Base-by-base conservation (phyloP, 306 rosid genomes). In the Malus fusca region DNA sequence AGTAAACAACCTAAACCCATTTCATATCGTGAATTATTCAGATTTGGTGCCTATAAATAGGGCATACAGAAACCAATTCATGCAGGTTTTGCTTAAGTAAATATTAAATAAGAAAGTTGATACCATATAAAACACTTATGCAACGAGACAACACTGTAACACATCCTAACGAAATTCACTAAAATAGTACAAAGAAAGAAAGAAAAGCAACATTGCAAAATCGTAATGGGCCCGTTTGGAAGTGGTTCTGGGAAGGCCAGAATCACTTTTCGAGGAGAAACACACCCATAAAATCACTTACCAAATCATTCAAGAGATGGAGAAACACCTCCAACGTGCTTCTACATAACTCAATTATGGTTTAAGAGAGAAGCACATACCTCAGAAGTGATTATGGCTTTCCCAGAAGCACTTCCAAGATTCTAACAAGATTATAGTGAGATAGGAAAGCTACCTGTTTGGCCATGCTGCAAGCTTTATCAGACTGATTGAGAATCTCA, bases 401-500 rank as follows among this genome's bases (percentile, higher is more conserved):
- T 42, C 44, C 44, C 44, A 42, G 12, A 42, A 42, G 12, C 44
- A 42, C 44, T 42, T 10, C 12, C 44, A 42, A 28, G 42, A 15
- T 63, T 6, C n/a, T 13, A 6, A 63, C 37, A 30, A 63, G 71
- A 37, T 17, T 22, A 18, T 66, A 14, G 71, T 42, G 71, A 11
- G 25, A 73, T 42, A 6, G 44, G 43, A 46, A 22, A 28, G 40
- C 58, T 19, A 88, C 96, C 96, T 87, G 96, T 81, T 91, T 91
- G 66, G 96, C 96, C 96, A 91, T 88, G 44, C 75, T 88, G 66
- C 93, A 91, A 0, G 96, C 96, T 70, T 88, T 87, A 62, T 91
- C 96, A 72, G 96, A 87, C 59, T 88, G 96, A 69, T 88, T 91
- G 77, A 91, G 91, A 77, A 91, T 91, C 80, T 91, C 93, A 23